phyloP scores from a whole-genome alignment of 768 basidiomycete species.

The Kwoniella dendrophila region DNA sequence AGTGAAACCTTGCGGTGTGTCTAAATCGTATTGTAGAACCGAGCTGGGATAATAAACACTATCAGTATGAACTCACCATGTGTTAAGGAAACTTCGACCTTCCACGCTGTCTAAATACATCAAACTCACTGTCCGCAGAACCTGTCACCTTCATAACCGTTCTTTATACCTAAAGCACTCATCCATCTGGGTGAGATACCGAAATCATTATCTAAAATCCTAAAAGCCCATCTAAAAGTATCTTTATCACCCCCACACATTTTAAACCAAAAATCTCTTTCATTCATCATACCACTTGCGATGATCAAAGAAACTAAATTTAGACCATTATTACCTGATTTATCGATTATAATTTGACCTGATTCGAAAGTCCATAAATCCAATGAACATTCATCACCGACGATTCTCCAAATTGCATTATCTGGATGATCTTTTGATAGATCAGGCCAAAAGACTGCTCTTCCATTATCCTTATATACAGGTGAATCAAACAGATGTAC shows the following conservation, averaged over 20 bases:
- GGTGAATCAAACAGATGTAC: slow-evolving; percentile 56
- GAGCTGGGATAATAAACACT: slow-evolving; percentile 31
- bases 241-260: slow-evolving; percentile 58
- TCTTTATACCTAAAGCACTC: slow-evolving; percentile 46
- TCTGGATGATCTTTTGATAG: slow-evolving; percentile 58
- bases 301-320: slow-evolving; percentile 58
- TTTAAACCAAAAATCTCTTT: slow-evolving; percentile 58
- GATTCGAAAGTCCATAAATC: slow-evolving; percentile 57
- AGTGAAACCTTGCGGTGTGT: slow-evolving; percentile 24
- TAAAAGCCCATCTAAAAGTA: slow-evolving; percentile 58
- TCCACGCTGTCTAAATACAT: not conserved
- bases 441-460: slow-evolving; percentile 59
- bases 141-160: slow-evolving; percentile 36
- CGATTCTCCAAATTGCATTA: slow-evolving; percentile 59
- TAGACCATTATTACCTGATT: slow-evolving; percentile 57
- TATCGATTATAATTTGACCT: slow-evolving; percentile 58
- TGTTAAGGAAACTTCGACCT: not conserved
- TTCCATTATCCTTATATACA: slow-evolving; percentile 46
- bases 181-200: slow-evolving; percentile 55
- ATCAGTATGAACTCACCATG: no score
- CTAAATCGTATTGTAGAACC: slow-evolving; percentile 55
- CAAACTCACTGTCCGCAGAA: slow-evolving; percentile 57
- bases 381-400: slow-evolving; percentile 54
- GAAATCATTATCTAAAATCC: slow-evolving; percentile 54
- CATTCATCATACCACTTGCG: slow-evolving; percentile 55